These are phyloP conservation scores for Phytophthora fragariaefolia DNA, from an alignment of 352 stramenopile genomes.

Conservation along the genomic window DNA sequence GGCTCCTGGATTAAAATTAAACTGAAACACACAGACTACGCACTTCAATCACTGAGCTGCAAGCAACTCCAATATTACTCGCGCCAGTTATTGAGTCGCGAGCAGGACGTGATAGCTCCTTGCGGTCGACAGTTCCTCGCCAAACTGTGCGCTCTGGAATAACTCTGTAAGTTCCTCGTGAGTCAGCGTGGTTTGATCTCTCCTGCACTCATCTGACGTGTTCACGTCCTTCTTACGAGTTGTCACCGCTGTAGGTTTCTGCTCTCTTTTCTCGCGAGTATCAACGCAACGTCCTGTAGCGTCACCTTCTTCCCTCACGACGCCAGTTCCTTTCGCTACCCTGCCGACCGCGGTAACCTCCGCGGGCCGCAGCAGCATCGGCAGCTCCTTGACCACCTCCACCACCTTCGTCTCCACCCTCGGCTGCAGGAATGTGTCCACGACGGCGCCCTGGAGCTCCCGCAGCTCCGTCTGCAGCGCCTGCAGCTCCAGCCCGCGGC, in stretches of 20 bases:
- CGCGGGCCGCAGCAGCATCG: constrained; percentile 24
- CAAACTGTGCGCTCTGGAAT: constrained; percentile 26
- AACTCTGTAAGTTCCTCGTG: constrained; percentile 27
- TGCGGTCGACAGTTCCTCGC: constrained; percentile 41
- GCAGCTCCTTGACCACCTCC: constrained; percentile 21
- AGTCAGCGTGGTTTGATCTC: constrained; percentile 38
- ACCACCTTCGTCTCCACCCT: constrained; percentile 19
- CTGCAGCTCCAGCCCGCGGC: constrained; percentile 39
- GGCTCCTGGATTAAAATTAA: no score
- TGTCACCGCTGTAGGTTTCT: not conserved
- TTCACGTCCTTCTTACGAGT: not conserved
- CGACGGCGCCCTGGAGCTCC: constrained; percentile 42
- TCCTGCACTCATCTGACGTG: not conserved
- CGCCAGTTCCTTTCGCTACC: not conserved
- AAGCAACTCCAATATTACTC: no score
- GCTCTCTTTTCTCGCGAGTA: not conserved
- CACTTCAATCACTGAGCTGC: no score
- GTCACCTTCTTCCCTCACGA: not conserved
- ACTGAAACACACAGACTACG: no score
- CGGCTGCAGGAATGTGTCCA: constrained; percentile 40
- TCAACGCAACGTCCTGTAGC: not conserved
- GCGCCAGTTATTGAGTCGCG: constrained; percentile 33
- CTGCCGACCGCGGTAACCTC: constrained; percentile 7
- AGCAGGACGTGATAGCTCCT: constrained; percentile 41
- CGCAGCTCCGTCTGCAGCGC: constrained; percentile 43